A percentile compares a stretch with the other conserved stretches of the same genome.
Conservation (phyloP, 352 stramenopile species). For the Phytophthora gonapodyides region DNA sequence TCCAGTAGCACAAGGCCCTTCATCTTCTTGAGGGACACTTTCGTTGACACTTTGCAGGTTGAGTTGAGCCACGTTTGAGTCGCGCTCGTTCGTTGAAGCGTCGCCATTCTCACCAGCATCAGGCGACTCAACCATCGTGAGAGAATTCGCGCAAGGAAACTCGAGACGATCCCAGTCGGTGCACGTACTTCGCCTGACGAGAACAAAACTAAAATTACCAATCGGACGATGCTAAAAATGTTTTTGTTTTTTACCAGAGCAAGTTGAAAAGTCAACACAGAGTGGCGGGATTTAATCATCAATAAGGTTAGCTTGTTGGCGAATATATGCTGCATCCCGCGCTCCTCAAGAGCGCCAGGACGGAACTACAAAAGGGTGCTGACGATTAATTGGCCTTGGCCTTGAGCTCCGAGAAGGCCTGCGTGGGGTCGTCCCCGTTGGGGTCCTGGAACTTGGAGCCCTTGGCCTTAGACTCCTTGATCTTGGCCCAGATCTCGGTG, state of each 20-base stretch:
- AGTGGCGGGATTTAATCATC: constrained; percentile 19
- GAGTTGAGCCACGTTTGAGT: background rate
- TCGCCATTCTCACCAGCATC: constrained; percentile 1
- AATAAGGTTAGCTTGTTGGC: constrained; percentile 44
- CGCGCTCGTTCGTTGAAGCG: background rate
- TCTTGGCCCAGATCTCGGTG: constrained; percentile 94
- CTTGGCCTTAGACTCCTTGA: constrained; percentile 59
- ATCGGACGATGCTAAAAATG: background rate
- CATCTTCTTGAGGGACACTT: constrained; percentile 15
- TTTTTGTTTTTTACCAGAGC: background rate
- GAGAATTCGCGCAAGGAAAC: no score
- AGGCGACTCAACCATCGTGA: constrained; percentile 5
- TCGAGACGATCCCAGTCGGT: no score
- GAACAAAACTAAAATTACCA: constrained; percentile 17
- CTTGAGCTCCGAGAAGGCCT: constrained; percentile 72
- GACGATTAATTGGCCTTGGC: constrained; percentile 58
- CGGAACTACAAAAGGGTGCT: constrained; percentile 22
- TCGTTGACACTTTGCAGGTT: constrained; percentile 16
- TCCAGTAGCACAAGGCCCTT: background rate
- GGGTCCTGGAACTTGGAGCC: constrained; percentile 53
- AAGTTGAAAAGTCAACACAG: background rate
- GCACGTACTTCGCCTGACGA: no score
- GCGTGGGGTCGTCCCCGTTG: constrained; percentile 54
- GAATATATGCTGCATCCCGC: constrained; percentile 28
- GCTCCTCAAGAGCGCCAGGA: background rate